Base-by-base conservation (phyloP, 192 early-diverging fungal species). In the Podila verticillata region DNA sequence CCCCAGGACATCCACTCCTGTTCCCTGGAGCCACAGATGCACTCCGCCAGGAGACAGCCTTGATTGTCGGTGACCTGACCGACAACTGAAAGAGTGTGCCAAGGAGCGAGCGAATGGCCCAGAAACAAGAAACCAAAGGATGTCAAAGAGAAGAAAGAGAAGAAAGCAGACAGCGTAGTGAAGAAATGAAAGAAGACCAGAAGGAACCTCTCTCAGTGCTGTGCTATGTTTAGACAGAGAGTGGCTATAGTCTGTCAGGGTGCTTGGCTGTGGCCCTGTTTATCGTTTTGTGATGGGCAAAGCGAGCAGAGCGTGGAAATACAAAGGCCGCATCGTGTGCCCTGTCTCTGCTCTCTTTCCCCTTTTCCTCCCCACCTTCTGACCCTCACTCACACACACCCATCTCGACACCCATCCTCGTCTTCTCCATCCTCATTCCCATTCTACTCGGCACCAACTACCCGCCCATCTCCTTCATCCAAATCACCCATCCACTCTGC, bases 1-100 rank as follows among this genome's bases (percentile, higher is more conserved):
- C 75, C 1, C 75, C 75, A 54, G 75, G 75, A n/a, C 75, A 72
- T 48, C 75, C 75, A 48, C 59, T 79, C 30, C 49, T 79, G 24
- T 72, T 79, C n/a, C 75, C 75, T 44, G 74, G 74, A 1, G 75
- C 75, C 17, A 66, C 61, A 1, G 75, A 71, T 28, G 60, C 58
- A 0, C 22, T 79, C 26, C 75, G 68, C 8, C 57, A 67, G 49
- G 69, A 57, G 24, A 79, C 60, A 7, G 69, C 75, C 4, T 28
- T 64, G 13, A 72, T 79, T 22, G 44, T 79, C 28, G 49, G 54
- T 1, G 75, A 72, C 5, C 70, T 57, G 57, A 61, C 44, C 7
- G 64, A 71, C 26, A 13, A 12, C 1, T 70, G 26, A 35, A n/a
- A n/a, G n/a, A n/a, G n/a, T n/a, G n/a, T 12, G 26, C 13, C 19